Evolutionary conservation across 805 yeast genomes (phyloP), one percentile per base, ranked within the genome.

Genomic region (Lachancea quebecensis): DNA sequence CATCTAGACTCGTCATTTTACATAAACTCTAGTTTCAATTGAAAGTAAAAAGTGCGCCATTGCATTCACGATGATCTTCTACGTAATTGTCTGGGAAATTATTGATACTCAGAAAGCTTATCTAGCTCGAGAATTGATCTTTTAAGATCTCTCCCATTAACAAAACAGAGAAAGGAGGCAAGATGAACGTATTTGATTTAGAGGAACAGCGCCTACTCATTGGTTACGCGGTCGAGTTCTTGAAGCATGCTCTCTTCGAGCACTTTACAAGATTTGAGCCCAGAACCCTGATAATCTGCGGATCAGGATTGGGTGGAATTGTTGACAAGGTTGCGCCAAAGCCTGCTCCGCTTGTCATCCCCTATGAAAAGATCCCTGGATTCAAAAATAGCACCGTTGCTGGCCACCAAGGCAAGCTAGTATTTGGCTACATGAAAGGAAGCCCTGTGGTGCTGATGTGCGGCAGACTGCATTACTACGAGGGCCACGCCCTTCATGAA

Each of bases 291-390:
- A 83, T 91, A 51, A 85, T 91, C 43, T 90, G 97, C 66, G 99
- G 99, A 6, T 85, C 96, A 4, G 99, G 99, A 0, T 71, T 91
- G 14, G 95, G 96, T 10, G 95, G 95, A 0, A 81, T 91, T 41
- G 82, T 90, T 1, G 71, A 75, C 40, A 55, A 67, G n/a, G 46
- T 67, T 9, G 35, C 65, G 3, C 59, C 62, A 16, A 59, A 68
- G 4, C 61, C 69, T 4, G 65, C 70, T 29, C 65, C 67, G 38
- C 65, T 78, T 16, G 75, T 71, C 40, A 72, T 91, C 25, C 68
- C 81, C 1, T 91, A 88, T 60, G 53, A 62, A 6, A 71, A 74
- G 0, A 85, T 91, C 40, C 97, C 97, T 0, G 86, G 91, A 0
- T 90, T 91, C 65, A 76, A 75, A 57, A 57, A 66, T 0, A 83